Base-by-base conservation (phyloP, 257 asterid genomes). In the Gynochthodes officinalis region DNA sequence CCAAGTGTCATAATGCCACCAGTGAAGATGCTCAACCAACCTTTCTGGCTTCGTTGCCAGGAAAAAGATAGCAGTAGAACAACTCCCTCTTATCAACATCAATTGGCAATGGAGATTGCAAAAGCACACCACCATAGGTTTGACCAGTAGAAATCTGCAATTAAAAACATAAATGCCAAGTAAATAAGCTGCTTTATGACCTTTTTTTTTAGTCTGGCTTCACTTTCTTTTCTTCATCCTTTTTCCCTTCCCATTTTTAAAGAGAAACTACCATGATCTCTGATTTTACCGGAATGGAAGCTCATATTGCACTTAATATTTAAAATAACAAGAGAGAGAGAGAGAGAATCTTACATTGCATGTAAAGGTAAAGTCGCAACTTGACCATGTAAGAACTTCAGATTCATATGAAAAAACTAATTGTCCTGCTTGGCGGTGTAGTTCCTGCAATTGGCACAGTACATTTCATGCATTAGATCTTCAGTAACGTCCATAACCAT, bases 351-450 rank as follows among this genome's bases (percentile, higher is more conserved):
- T 86, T 83, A 95, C 99, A 27, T 79, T 64, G 81, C 84, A 92
- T 32, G 86, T 72, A 79, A 95, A 90, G 69, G 69, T 54, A 70
- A 95, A 76, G 76, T 90, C 96, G 68, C 54, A 79, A 82, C 78
- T 84, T 75, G 99, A 92, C 99, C 99, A 95, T 30, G 88, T 78
- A 71, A 87, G 82, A 82, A 90, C 96, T 28, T 92, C 96, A 39
- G 95, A 63, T 21, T 95, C 98, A 55, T 87, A 84, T 52, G 83
- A 58, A 88, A 85, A 92, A 75, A 84, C 69, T 81, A 84, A 67
- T 80, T 84, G 90, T 76, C 95, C 98, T 46, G 81, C 95, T 80
- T 86, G 79, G 50, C 96, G 87, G 1, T 25, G 67, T 67, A 79
- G 82, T 79, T 90, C 96, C 99, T 95, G 71, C 79, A 79, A 76